Conservation (phyloP, 169 alveolate species). For the Cryptosporidium andersoni region DNA sequence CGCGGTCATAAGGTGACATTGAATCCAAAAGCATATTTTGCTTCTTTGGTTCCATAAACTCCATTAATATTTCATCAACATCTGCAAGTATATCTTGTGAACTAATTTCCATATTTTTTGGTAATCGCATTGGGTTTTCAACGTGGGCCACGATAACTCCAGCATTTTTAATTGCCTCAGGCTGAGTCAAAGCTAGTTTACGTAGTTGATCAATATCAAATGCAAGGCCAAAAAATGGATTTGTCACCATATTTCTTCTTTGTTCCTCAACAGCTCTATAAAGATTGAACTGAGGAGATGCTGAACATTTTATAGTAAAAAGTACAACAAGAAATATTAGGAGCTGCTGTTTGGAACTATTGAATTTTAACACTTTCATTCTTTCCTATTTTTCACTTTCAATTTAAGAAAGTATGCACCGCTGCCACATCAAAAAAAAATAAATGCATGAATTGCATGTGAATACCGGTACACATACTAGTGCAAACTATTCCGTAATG, state of each 20-base stretch:
- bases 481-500: too few relatives aligned
- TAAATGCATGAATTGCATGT: conserved; percentile 1
- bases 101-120: conserved; percentile 3
- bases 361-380: neutral
- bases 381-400: neutral
- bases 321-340: neutral
- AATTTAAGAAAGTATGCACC: neutral
- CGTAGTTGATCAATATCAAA: conserved; percentile 50
- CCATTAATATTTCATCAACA: conserved; percentile 24
- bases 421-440: neutral
- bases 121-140: conserved; percentile 29
- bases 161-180: conserved; percentile 68
- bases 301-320: neutral
- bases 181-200: conserved; percentile 58
- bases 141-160: conserved; percentile 67
- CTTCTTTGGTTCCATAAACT: conserved; percentile 59
- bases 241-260: conserved; percentile 24
- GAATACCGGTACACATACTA: neutral
- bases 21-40: conserved; percentile 36
- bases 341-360: too few relatives aligned
- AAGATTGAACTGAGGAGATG: conserved; percentile 27
- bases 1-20: conserved; percentile 60
- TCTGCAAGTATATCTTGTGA: conserved; percentile 35
- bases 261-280: conserved; percentile 66
- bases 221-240: conserved; percentile 58